Evolutionary conservation across 352 stramenopile species (phyloP).

Genomic region (Phytopythium ostracodes): DNA sequence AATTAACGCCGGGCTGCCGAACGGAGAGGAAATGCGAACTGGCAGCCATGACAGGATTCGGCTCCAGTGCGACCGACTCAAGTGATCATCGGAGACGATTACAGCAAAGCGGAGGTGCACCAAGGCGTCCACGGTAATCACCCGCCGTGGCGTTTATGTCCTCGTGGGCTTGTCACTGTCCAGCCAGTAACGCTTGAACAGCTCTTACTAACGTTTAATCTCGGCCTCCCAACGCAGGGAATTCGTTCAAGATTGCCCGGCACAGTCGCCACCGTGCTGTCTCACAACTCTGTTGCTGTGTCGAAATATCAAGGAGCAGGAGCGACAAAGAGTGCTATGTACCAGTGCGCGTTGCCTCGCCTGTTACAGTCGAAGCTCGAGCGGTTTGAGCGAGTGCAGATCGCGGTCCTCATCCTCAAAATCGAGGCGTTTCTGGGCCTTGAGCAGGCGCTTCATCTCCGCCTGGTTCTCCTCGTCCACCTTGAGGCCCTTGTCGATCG

Average conservation of each 20-base stretch:
- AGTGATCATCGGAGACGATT: neutral
- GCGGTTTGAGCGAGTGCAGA: conserved; percentile 37
- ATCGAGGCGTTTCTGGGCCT: conserved; percentile 50
- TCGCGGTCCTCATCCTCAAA: conserved; percentile 56
- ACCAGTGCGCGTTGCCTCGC: too few relatives aligned
- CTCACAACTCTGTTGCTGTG: too few relatives aligned
- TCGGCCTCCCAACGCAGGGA: too few relatives aligned
- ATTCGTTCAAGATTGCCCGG: too few relatives aligned
- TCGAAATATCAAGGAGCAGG: too few relatives aligned
- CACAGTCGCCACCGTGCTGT: too few relatives aligned
- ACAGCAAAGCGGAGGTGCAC: neutral
- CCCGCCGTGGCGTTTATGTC: neutral
- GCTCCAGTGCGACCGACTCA: neutral
- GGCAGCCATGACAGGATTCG: too few relatives aligned
- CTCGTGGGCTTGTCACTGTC: neutral
- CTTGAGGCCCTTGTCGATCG: conserved; percentile 41
- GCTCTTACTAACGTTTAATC: too few relatives aligned
- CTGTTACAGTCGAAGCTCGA: conserved; percentile 19
- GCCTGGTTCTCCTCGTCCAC: conserved; percentile 44
- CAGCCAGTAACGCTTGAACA: too few relatives aligned
- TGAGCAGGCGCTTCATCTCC: conserved; percentile 47
- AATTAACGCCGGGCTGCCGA: neutral
- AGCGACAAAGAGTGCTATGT: too few relatives aligned
- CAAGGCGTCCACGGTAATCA: neutral
- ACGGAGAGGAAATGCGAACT: neutral